Evolutionary conservation across 768 basidiomycete genomes (phyloP).

Genomic region (Serpula lacrymans): DNA sequence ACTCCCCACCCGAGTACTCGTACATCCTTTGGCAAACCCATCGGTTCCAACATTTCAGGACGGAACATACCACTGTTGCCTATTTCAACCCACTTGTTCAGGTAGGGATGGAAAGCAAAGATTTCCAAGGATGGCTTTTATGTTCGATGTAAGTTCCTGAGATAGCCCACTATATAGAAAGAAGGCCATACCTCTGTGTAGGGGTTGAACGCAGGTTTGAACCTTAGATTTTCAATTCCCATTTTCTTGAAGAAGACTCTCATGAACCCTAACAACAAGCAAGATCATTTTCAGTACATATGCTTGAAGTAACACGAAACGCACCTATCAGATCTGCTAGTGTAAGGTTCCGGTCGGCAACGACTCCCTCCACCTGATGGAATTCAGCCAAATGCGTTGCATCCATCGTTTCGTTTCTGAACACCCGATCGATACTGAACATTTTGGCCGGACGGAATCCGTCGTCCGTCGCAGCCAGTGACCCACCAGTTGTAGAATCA

Average conservation of each 20-base stretch:
- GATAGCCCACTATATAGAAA: neutral
- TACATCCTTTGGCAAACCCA: conserved; percentile 97
- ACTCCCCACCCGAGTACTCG: conserved; percentile 98
- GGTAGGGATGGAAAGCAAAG: conserved; percentile 94
- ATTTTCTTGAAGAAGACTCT: conserved; percentile 97
- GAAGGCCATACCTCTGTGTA: conserved; percentile 76
- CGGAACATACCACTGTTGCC: conserved; percentile 99
- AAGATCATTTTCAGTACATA: neutral
- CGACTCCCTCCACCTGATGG: conserved; percentile 99
- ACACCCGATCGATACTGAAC: conserved; percentile 97
- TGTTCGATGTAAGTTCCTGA: too few species aligned
- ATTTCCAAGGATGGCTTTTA: conserved; percentile 87
- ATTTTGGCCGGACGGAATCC: conserved; percentile 91
- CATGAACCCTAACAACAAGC: conserved; percentile 77
- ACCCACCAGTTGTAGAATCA: conserved; percentile 6
- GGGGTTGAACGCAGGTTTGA: conserved; percentile 99
- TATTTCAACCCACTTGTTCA: conserved; percentile 95
- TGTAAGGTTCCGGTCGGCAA: conserved; percentile 90
- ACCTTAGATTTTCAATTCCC: conserved; percentile 90
- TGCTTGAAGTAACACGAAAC: conserved; percentile 12
- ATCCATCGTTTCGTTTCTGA: conserved; percentile 98
- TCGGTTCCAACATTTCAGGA: conserved; percentile 98
- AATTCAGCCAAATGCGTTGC: conserved; percentile 98
- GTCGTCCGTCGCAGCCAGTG: conserved; percentile 37
- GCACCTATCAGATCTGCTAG: conserved; percentile 92